phyloP scores from a whole-genome alignment of 331 rosid genomes.

The Acacia pycnantha region DNA sequence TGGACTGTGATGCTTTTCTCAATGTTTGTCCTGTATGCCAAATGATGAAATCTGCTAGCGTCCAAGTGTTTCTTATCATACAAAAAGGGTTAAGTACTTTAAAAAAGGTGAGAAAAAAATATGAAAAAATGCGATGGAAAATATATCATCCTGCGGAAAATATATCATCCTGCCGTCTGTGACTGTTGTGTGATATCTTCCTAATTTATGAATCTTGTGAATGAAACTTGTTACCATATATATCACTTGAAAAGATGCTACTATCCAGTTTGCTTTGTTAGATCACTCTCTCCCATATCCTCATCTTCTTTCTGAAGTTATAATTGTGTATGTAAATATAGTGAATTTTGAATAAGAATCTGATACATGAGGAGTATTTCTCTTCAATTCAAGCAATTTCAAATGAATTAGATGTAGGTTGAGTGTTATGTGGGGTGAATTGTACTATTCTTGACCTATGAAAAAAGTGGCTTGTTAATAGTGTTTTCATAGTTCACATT shows the following conservation, averaged over 20 bases:
- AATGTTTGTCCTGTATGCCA: constrained; percentile 70
- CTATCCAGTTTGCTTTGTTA: not conserved
- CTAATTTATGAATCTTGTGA: constrained; percentile 25
- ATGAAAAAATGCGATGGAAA: not conserved
- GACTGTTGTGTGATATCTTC: constrained; percentile 29
- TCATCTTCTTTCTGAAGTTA: not conserved
- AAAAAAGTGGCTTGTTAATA: no score
- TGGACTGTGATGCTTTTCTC: constrained; percentile 63
- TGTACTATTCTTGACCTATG: not conserved
- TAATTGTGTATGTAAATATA: not conserved
- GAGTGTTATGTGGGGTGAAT: not conserved
- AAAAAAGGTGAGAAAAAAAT: not conserved
- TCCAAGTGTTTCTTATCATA: constrained; percentile 59
- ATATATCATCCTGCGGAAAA: constrained; percentile 17
- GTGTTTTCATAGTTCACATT: no score
- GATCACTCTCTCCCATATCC: not conserved
- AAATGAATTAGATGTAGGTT: not conserved
- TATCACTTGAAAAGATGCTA: constrained; percentile 5
- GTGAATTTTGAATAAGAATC: not conserved
- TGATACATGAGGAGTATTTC: not conserved
- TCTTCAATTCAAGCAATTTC: not conserved
- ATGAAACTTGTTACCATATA: constrained; percentile 16
- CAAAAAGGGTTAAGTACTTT: no score
- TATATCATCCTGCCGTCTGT: constrained; percentile 9
- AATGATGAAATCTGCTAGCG: constrained; percentile 58